These are phyloP conservation scores for Sarocladiaceae sp. DNA, from an alignment of 2,329 filamentous ascomycete species.

Conservation along the genomic window DNA sequence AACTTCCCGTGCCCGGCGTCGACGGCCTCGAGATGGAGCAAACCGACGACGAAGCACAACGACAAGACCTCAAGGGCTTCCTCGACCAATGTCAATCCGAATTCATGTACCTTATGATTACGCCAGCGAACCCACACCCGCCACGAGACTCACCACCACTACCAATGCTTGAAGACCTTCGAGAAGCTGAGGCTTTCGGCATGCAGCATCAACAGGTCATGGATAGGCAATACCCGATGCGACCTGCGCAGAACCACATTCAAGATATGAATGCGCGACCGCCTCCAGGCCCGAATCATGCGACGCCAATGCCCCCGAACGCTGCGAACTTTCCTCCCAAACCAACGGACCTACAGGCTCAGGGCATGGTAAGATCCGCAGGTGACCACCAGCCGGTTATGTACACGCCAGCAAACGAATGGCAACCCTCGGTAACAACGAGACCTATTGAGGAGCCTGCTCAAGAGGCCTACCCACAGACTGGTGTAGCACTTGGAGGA, in stretches of 20 bases:
- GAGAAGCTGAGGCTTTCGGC: conserved; percentile 49
- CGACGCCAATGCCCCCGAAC: conserved; percentile 45
- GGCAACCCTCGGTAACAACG: conserved; percentile 28
- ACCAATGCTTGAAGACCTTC: conserved; percentile 55
- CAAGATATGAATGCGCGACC: conserved; percentile 51
- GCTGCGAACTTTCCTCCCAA: conserved; percentile 29
- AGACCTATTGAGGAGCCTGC: conserved; percentile 29
- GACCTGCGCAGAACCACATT: conserved; percentile 51
- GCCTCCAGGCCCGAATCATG: conserved; percentile 54
- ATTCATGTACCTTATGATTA: conserved; percentile 65
- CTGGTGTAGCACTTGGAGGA: conserved; percentile 28
- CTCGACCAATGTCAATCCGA: conserved; percentile 62
- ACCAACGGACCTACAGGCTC: conserved; percentile 35
- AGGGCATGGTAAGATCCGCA: conserved; percentile 49
- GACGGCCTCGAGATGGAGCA: conserved; percentile 43
- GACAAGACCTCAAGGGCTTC: conserved; percentile 54
- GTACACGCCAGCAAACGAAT: conserved; percentile 33
- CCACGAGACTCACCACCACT: conserved; percentile 59
- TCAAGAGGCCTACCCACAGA: conserved; percentile 27
- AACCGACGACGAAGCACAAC: conserved; percentile 46
- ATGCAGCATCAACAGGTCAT: conserved; percentile 38
- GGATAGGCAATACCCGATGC: conserved; percentile 34
- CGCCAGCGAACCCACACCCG: conserved; percentile 60
- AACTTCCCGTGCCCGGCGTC: conserved; percentile 36
- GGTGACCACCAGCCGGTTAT: conserved; percentile 42